Percentiles rank a stretch among this genome's conserved stretches.
These are phyloP conservation scores for Sphaerostilbella broomeana DNA, from an alignment of 2,329 filamentous ascomycete species.

Conservation along the genomic window DNA sequence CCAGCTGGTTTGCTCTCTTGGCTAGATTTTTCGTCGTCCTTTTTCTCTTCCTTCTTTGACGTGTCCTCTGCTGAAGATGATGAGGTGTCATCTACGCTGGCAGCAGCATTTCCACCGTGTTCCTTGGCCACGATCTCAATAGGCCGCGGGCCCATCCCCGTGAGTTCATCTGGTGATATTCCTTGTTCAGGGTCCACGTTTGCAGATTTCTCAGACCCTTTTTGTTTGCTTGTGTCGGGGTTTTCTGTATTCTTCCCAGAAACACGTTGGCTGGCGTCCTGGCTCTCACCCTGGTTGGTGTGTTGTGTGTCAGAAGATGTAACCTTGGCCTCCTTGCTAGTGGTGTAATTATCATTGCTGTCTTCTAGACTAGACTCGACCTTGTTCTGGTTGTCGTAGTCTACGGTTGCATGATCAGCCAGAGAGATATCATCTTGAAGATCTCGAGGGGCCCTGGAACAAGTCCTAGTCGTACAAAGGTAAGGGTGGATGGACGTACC, in stretches of 20 bases:
- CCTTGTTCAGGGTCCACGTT: constrained; percentile 2
- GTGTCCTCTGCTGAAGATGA: not conserved
- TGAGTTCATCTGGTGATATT: constrained; percentile 2
- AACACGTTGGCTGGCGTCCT: too few relatives aligned
- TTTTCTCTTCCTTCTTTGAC: not conserved
- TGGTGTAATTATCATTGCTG: not conserved
- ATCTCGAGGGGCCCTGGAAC: not conserved
- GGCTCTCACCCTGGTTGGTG: not conserved
- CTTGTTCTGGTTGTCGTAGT: constrained; percentile 9
- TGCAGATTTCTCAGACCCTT: not conserved
- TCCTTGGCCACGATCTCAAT: constrained; percentile 31
- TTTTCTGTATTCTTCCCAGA: not conserved
- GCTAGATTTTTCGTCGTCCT: constrained; percentile 18
- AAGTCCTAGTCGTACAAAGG: not conserved
- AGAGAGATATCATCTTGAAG: too few relatives aligned
- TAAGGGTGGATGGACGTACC: constrained; percentile 31
- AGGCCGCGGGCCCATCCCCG: constrained; percentile 18
- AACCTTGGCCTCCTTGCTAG: not conserved
- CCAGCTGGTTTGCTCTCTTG: constrained; percentile 41
- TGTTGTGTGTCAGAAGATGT: constrained; percentile 1
- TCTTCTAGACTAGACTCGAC: constrained; percentile 8
- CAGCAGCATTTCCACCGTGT: constrained; percentile 28
- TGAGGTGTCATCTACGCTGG: not conserved
- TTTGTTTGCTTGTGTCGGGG: constrained; percentile 4
- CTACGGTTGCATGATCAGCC: not conserved